A percentile compares a stretch with the other conserved stretches of the same genome.
Evolutionary conservation across 2,329 filamentous ascomycete species (phyloP).

Genomic region (Neonectria hederae): DNA sequence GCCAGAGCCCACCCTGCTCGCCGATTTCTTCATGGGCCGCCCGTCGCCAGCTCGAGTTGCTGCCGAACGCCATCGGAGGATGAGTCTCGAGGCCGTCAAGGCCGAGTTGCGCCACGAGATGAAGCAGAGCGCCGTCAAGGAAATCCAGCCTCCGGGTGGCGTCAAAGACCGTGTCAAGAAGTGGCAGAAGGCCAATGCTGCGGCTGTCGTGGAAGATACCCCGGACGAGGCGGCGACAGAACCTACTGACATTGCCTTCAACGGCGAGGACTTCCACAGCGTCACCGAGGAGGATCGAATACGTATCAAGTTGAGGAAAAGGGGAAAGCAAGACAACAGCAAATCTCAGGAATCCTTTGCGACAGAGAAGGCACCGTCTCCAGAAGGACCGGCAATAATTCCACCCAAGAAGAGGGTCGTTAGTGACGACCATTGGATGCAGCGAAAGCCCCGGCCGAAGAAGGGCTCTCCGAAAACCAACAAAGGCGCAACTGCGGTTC

Average conservation of each 20-base stretch:
- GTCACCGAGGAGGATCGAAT: conserved; percentile 70
- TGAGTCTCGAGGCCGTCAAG: conserved; percentile 69
- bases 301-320: conserved; percentile 64
- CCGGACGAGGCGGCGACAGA: conserved; percentile 64
- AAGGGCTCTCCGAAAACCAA: conserved; percentile 51
- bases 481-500: conserved; percentile 41
- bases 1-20: conserved; percentile 57
- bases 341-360: conserved; percentile 40
- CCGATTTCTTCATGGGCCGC: conserved; percentile 67
- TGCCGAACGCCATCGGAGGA: conserved; percentile 62
- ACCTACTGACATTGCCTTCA: conserved; percentile 69
- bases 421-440: conserved; percentile 83
- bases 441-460: conserved; percentile 67
- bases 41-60: conserved; percentile 65
- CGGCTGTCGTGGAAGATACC: conserved; percentile 64
- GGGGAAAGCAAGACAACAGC: conserved; percentile 49
- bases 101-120: conserved; percentile 61
- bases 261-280: conserved; percentile 64
- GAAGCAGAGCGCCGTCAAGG: conserved; percentile 66
- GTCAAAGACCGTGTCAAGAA: conserved; percentile 82
- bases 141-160: conserved; percentile 69
- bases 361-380: conserved; percentile 37
- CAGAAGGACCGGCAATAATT: conserved; percentile 48
- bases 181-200: conserved; percentile 84
- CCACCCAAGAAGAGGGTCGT: conserved; percentile 91